Conservation (phyloP, 306 rosid species). For the Psophocarpus tetragonolobus region DNA sequence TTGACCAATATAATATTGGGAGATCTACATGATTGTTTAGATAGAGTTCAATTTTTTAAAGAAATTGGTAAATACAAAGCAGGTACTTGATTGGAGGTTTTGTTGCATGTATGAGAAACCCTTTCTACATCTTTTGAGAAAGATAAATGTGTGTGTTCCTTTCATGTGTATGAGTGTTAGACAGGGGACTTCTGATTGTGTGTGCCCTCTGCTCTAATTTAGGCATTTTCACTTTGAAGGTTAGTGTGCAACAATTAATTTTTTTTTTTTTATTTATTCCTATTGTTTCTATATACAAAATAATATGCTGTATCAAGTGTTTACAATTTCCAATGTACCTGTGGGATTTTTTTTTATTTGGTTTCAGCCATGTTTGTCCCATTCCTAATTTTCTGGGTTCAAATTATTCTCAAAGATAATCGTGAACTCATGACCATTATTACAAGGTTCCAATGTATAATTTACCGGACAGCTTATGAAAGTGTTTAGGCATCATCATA, state of each 20-base stretch:
- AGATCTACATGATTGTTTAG: background rate
- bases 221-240: background rate
- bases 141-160: background rate
- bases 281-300: background rate
- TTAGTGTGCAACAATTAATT: background rate
- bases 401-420: slow-evolving; percentile 4
- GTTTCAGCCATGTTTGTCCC: slow-evolving; percentile 7
- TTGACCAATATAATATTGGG: background rate
- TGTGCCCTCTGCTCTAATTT: background rate
- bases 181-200: background rate
- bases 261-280: background rate
- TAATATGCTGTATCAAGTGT: background rate
- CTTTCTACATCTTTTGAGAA: background rate
- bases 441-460: background rate
- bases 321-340: background rate
- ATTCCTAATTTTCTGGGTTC: slow-evolving; percentile 8
- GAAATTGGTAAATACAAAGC: slow-evolving; percentile 7
- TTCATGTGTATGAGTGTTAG: background rate
- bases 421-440: background rate
- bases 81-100: slow-evolving; percentile 13
- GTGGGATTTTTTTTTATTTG: background rate
- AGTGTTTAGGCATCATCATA: background rate
- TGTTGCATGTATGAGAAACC: slow-evolving; percentile 5
- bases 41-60: background rate
- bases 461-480: slow-evolving; percentile 9